phyloP scores from a whole-genome alignment of 1,284 basidiomycete species.

The Erythrobasidium hasegawianum region DNA sequence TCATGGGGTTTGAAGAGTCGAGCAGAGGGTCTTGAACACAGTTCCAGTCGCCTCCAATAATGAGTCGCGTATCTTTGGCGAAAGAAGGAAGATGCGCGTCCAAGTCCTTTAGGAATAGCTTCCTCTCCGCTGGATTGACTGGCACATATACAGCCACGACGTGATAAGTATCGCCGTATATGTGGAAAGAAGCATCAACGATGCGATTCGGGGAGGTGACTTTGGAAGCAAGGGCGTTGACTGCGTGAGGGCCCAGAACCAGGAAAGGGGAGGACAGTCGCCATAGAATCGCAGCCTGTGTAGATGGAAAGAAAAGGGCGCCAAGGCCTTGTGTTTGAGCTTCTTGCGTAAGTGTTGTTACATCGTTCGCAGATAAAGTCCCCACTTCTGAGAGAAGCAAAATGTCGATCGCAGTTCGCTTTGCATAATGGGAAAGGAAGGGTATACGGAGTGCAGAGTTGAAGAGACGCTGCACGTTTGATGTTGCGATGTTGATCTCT shows the following conservation, averaged over 20 bases:
- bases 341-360: not conserved
- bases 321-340: not conserved
- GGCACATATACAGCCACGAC: slow-evolving; percentile 15
- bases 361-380: not conserved
- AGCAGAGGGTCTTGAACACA: slow-evolving; percentile 3
- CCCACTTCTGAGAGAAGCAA: slow-evolving; percentile 20
- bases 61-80: not conserved
- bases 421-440: slow-evolving; percentile 8
- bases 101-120: slow-evolving; percentile 1
- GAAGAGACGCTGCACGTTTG: slow-evolving; percentile 12
- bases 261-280: slow-evolving; percentile 10
- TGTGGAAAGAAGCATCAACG: slow-evolving; percentile 3
- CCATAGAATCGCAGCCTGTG: slow-evolving; percentile 18
- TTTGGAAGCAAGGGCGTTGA: not conserved
- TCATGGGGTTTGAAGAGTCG: slow-evolving; percentile 3
- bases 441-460: slow-evolving; percentile 4
- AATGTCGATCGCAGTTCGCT: not conserved
- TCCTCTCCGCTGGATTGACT: not conserved
- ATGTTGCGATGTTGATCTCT: slow-evolving; percentile 4
- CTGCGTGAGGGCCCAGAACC: not conserved
- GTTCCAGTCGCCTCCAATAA: slow-evolving; percentile 22
- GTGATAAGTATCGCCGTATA: not conserved
- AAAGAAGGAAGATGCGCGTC: not conserved
- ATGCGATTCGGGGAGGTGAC: slow-evolving; percentile 1
- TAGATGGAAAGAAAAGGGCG: slow-evolving; percentile 6